Evolutionary conservation across 177 flowering plant species (phyloP), one percentile per base, ranked within the genome.

Genomic region (Vitis hybrid): DNA sequence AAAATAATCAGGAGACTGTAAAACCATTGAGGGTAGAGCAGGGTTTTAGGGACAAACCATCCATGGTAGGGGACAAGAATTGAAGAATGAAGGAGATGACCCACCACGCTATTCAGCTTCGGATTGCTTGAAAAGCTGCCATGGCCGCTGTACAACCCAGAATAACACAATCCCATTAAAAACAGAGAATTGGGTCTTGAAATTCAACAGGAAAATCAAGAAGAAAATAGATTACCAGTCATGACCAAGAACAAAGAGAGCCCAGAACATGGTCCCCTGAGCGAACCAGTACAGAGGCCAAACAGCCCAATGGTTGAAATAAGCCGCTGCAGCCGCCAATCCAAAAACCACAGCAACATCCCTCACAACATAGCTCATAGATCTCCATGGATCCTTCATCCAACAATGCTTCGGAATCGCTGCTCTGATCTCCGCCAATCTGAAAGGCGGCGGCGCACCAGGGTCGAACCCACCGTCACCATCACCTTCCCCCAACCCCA

Each of bases 221-320:
- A 4, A 50, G 14, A 8, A 10, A 10, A 22, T 63, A 13, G 62
- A 11, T 26, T 67, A 87, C 91, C 94, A 88, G 60, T 90, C 95
- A 76, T 89, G 93, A 33, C 93, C 91, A 74, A 89, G 91, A 79
- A 89, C 93, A 80, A 89, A 89, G 67, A 89, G 78, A 64, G 90
- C 91, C 93, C 93, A 89, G 49, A 93, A 93, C 96, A 93, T 93
- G 70, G 98, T 93, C 19, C 97, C 90, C 76, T 93, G 98, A 72
- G 90, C 94, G 75, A 70, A 65, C 97, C 98, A 91, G 70, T 91
- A 91, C 29, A 93, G 79, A 65, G 96, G 91, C 98, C 98, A 93
- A 70, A 90, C 81, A 68, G 73, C 63, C 97, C 90, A 88, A 52
- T 73, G 85, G 72, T 91, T 81, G 21, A 91, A 31, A 67, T 71